Percentiles rank a stretch among this genome's conserved stretches.
Evolutionary conservation across 2,329 filamentous ascomycete genomes (phyloP).

Genomic region (Plenodomus lindquistii): DNA sequence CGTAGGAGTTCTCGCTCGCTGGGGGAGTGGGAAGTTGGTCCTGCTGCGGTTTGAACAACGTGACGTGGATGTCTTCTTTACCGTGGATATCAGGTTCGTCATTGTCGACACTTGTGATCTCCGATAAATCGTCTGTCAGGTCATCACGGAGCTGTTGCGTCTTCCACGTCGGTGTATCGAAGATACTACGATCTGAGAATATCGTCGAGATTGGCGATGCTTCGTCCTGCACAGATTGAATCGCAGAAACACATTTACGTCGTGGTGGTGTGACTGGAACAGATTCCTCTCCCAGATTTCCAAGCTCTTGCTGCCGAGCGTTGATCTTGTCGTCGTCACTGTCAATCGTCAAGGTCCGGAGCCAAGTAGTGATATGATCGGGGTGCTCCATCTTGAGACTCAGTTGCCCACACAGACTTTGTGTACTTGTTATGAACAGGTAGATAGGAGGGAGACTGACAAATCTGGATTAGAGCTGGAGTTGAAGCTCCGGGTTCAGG

Average conservation of each 20-base stretch:
- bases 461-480: neutral
- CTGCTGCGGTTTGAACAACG: neutral
- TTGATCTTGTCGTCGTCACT: neutral
- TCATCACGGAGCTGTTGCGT: neutral
- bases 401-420: neutral
- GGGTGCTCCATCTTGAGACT: neutral
- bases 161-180: constrained; percentile 17
- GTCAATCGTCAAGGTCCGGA: constrained; percentile 1
- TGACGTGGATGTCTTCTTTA: neutral
- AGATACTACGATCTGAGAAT: constrained; percentile 26
- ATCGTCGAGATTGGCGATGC: constrained; percentile 30
- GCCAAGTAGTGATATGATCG: constrained; percentile 5
- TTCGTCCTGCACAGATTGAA: constrained; percentile 3
- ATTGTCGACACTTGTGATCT: constrained; percentile 10
- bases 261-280: neutral
- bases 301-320: neutral
- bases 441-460: neutral
- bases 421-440: neutral
- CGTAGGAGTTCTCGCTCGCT: neutral
- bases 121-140: constrained; percentile 5
- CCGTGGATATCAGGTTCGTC: neutral
- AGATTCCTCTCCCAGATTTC: neutral
- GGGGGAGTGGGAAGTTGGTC: neutral
- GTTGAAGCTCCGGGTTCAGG: neutral
- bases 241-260: neutral